Base-by-base conservation (phyloP, 129 eudicot genomes). In the Erigeron canadensis region DNA sequence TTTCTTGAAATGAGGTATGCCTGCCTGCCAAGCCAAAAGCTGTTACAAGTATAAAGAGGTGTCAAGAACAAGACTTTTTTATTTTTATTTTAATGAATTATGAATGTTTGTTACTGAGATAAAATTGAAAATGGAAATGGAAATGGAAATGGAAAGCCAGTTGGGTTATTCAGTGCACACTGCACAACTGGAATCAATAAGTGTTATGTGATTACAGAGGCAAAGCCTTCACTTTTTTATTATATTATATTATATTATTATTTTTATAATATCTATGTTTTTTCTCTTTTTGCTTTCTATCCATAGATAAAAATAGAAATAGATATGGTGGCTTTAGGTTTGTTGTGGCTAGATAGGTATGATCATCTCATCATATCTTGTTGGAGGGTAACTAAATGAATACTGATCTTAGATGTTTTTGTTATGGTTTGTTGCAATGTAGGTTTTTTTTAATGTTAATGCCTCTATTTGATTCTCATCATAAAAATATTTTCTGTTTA, bases 321-420 rank as follows among this genome's bases (percentile, higher is more conserved):
- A 34, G 11, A 53, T 34, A 45, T 73, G 77, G 16, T 46, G 75
- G 73, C 72, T 79, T 77, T 79, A n/a, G n/a, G n/a, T n/a, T n/a
- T n/a, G n/a, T n/a, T 77, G 79, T 75, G 86, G 85, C 77, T 72
- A 63, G 77, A 78, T 71, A 56, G 69, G 72, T 80, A 89, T 86
- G 85, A 89, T 89, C 86, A 82, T 86, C 89, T 86, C 96, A 89
- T 87, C 87, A 87, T n/a, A n/a, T 84, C 89, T 73, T 59, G 81
- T 78, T 72, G 79, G 86, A 69, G 77, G 68, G 58, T 67, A 75
- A 46, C 22, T 10, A 37, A 10, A 63, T 47, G 7, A 1, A 10
- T 42, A 6, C 37, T 71, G 21, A 19, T 41, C 19, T 8, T 50
- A 38, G 21, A 10, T 57, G 12, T 22, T 51, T 7, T 53, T 48